These are phyloP conservation scores for Ceratocystis huliohia DNA, from an alignment of 2,329 filamentous ascomycete genomes.

Conservation along the genomic window DNA sequence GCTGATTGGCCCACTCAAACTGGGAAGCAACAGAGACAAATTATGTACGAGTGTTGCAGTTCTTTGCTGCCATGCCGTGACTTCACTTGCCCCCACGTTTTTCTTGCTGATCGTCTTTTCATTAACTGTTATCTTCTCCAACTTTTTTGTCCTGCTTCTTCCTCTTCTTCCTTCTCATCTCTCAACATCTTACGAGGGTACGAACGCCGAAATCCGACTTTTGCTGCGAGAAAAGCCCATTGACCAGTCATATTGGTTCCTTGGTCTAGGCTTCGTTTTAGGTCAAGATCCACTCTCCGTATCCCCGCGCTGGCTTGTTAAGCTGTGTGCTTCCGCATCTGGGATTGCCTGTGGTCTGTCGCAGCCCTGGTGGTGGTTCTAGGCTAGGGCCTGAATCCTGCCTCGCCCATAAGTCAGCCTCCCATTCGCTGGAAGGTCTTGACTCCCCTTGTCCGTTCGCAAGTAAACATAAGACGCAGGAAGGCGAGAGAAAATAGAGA, in stretches of 20 bases:
- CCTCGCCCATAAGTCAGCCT: background rate
- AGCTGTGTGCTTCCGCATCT: conserved; percentile 4
- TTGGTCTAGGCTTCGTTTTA: background rate
- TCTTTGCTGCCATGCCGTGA: background rate
- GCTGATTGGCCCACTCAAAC: background rate
- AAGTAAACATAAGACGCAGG: background rate
- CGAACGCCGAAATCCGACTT: conserved; percentile 5
- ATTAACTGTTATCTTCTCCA: conserved; percentile 1
- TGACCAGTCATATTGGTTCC: background rate
- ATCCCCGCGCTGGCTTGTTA: background rate
- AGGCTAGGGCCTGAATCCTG: conserved; percentile 4
- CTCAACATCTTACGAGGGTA: background rate
- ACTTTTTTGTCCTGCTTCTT: background rate
- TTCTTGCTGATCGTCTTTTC: background rate
- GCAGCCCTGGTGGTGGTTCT: background rate
- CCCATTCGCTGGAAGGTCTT: background rate
- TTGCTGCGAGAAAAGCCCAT: conserved; percentile 1
- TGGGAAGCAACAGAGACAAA: background rate
- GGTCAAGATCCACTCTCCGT: background rate
- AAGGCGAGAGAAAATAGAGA: background rate
- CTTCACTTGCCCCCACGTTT: background rate
- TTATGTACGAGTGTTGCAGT: background rate
- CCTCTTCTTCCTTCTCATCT: no score
- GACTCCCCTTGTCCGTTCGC: background rate
- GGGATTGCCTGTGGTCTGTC: no score